phyloP scores from a whole-genome alignment of 2,329 filamentous ascomycete species.

The Metarhizium brunneum region DNA sequence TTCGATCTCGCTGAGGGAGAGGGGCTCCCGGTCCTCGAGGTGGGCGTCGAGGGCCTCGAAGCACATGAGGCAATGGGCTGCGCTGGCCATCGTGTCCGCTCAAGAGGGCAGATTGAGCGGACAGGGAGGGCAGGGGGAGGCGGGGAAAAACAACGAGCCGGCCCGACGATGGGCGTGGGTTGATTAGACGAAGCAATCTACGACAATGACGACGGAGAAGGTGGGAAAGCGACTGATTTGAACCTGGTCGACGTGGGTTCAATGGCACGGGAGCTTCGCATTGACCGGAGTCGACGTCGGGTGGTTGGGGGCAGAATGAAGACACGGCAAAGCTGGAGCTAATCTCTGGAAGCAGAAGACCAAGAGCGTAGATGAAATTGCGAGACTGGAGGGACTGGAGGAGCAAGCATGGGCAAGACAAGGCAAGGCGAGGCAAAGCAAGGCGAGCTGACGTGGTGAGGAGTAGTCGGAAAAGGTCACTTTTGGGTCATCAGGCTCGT shows the following conservation, averaged over 20 bases:
- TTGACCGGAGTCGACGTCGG: not conserved
- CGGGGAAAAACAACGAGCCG: too few relatives aligned
- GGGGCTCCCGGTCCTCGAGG: slow-evolving; percentile 59
- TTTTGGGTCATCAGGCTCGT: too few relatives aligned
- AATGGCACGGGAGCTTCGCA: not conserved
- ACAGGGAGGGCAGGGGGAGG: not conserved
- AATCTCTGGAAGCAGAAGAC: too few relatives aligned
- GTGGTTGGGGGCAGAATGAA: not conserved
- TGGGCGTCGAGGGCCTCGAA: slow-evolving; percentile 78
- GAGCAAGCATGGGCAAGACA: too few relatives aligned
- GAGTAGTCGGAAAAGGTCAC: not conserved
- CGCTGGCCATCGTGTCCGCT: slow-evolving; percentile 62
- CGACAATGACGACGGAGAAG: not conserved
- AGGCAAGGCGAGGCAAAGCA: not conserved
- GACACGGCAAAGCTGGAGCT: not conserved
- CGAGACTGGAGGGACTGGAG: too few relatives aligned
- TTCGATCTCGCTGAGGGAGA: slow-evolving; percentile 61
- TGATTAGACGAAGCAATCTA: not conserved
- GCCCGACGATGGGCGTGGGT: too few relatives aligned
- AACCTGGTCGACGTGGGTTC: not conserved
- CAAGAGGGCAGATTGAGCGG: not conserved
- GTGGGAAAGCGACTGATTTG: not conserved
- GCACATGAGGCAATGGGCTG: slow-evolving; percentile 82
- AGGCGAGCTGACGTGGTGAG: not conserved
- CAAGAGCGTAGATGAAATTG: too few relatives aligned